Base-by-base conservation (phyloP, 441 rosid genomes). In the Breynia disticha region DNA sequence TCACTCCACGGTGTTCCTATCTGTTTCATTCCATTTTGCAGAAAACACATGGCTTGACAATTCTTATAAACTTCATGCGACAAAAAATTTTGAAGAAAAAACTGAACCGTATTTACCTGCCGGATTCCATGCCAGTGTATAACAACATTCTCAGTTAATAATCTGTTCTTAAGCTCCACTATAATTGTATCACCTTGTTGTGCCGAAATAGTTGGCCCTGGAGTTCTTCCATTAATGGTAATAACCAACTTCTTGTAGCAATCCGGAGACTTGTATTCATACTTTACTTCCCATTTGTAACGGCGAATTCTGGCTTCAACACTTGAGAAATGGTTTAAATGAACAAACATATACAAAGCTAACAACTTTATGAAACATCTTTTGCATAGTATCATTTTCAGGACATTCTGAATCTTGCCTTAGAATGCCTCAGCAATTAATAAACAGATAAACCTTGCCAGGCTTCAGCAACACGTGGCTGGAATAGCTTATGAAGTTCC, bases 111-210 rank as follows among this genome's bases (percentile, higher is more conserved):
- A 0, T 21, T 47, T 65, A 80, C 84, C 81, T 84, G 94, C 15
- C 82, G 75, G 44, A 85, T 82, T 44, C 94, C 94, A 57, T 85
- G 94, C 94, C 94, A 85, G 58, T 85, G 89, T 19, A 85, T 70
- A 3, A 82, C 81, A 4, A 67, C 51, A 44, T 80, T 82, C 68
- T 82, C 87, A 0, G 84, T 82, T 18, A 63, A 32, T 52, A 85
- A 58, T 24, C 71, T 72, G 61, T 85, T 85, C 51, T 63, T 75
- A 38, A 85, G 73, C 60, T 80, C 78, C 11, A 82, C 83, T 21
- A 85, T 11, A 28, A 82, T 46, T 1, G 75, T 72, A 57, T 85
- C 89, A 44, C 82, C 74, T 50, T 78, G 76, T 46, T 67, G 72
- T 4, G 85, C 87, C 12, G 46, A 28, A 48, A 82, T 78, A 10